Evolutionary conservation across 129 eudicot species (phyloP).

Genomic region (Helianthus tuberosus): DNA sequence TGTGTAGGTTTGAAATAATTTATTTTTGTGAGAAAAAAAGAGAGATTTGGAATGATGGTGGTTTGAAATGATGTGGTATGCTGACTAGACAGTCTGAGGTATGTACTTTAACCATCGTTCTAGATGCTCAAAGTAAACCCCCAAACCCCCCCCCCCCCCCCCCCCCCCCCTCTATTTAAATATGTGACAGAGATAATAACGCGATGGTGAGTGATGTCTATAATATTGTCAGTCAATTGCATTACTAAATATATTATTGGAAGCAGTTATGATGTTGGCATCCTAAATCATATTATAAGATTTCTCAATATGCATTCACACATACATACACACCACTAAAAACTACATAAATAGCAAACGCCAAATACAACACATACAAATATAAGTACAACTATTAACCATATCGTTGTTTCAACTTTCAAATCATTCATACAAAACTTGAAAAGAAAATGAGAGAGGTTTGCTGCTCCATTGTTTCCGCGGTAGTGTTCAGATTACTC

Average conservation of each 20-base stretch:
- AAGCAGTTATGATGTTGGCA: not conserved
- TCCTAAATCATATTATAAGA: conserved; percentile 10
- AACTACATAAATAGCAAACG: not conserved
- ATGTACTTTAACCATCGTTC: no score
- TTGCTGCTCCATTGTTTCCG: conserved; percentile 22
- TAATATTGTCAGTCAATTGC: not conserved
- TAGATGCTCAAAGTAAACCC: no score
- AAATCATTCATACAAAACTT: not conserved
- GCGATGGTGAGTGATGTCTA: not conserved
- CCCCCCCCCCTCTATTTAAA: no score
- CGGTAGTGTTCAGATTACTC: conserved; percentile 8
- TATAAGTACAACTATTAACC: not conserved
- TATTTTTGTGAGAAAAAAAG: no score
- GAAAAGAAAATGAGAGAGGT: conserved; percentile 23
- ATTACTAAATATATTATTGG: not conserved
- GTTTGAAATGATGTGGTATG: no score
- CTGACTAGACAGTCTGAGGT: no score
- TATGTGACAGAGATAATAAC: no score
- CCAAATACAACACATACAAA: not conserved
- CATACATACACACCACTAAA: not conserved
- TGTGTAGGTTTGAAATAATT: no score
- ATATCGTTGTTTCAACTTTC: conserved; percentile 3
- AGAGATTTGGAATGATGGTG: no score
- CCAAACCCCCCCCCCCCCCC: no score
- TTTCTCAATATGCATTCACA: not conserved